Evolutionary conservation across 2,329 filamentous ascomycete species (phyloP).

Genomic region (Thielaviopsis ethacetica): DNA sequence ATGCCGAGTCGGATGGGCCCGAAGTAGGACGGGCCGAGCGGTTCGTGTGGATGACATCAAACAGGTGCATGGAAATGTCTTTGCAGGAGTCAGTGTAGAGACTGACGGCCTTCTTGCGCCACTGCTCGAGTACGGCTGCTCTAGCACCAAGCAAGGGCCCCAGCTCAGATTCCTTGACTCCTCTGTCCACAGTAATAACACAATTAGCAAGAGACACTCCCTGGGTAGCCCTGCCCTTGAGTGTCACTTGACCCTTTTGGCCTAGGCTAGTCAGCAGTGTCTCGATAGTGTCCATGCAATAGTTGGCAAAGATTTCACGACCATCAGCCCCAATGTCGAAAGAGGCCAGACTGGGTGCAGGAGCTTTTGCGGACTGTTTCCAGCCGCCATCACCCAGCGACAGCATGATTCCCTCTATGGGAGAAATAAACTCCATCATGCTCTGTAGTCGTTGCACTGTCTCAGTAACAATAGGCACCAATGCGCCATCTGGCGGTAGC

Average conservation of each 20-base stretch:
- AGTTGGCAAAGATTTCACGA: constrained; percentile 73
- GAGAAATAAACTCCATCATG: constrained; percentile 72
- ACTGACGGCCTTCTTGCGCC: constrained; percentile 72
- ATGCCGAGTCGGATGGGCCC: constrained; percentile 61
- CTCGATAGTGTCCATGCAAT: constrained; percentile 79
- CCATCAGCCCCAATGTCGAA: constrained; percentile 86
- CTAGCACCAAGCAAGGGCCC: constrained; percentile 51
- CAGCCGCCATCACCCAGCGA: constrained; percentile 89
- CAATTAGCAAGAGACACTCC: constrained; percentile 89
- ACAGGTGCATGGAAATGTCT: constrained; percentile 67
- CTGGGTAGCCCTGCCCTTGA: constrained; percentile 62
- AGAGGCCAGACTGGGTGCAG: constrained; percentile 47
- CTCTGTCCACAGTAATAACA: constrained; percentile 67
- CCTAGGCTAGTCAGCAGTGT: constrained; percentile 60
- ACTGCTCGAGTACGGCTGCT: constrained; percentile 55
- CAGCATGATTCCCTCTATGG: constrained; percentile 77
- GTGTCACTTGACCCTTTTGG: constrained; percentile 50
- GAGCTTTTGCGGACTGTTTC: constrained; percentile 43
- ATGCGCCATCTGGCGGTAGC: constrained; percentile 62
- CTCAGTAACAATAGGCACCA: constrained; percentile 63
- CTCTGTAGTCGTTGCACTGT: constrained; percentile 75
- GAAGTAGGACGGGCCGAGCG: constrained; percentile 56
- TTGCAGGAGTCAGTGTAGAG: constrained; percentile 79
- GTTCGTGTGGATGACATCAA: constrained; percentile 86
- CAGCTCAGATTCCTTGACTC: constrained; percentile 69